A percentile compares a stretch with the other conserved stretches of the same genome.
Evolutionary conservation across 1,284 basidiomycete species (phyloP).

Genomic region (Vanrija pseudolonga): DNA sequence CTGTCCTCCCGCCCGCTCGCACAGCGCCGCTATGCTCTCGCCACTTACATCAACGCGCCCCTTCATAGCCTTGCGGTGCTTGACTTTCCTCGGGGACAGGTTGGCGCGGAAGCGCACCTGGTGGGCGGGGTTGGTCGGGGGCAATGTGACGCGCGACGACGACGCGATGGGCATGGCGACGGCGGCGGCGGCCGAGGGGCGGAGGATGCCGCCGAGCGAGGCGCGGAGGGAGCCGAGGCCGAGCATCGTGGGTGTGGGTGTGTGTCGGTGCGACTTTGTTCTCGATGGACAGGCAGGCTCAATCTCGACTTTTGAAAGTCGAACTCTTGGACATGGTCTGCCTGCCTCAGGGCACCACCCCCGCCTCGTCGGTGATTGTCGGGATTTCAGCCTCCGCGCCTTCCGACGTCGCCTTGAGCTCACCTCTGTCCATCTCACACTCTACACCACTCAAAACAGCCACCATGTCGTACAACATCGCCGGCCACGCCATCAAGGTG

Average conservation of each 20-base stretch:
- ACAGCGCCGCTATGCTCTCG: not conserved
- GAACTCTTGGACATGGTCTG: not conserved
- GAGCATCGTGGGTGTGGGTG: slow-evolving; percentile 17
- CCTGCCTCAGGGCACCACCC: too few species aligned
- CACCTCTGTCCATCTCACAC: too few species aligned
- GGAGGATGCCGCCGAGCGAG: slow-evolving; percentile 11
- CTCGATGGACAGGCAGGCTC: not conserved
- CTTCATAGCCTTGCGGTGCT: slow-evolving; percentile 83
- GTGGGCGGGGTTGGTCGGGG: slow-evolving; percentile 2
- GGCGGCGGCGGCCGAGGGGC: slow-evolving; percentile 9
- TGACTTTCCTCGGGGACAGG: slow-evolving; percentile 75
- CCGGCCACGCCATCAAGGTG: slow-evolving; percentile 49
- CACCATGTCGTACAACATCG: slow-evolving; percentile 50
- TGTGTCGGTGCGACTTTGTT: not conserved
- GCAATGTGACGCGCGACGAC: slow-evolving; percentile 4
- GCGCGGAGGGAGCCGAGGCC: slow-evolving; percentile 8
- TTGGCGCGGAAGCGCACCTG: slow-evolving; percentile 55
- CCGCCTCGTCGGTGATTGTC: not conserved
- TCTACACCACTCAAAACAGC: slow-evolving; percentile 1
- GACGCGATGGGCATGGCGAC: slow-evolving; percentile 1
- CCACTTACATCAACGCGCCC: slow-evolving; percentile 71
- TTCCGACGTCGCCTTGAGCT: too few species aligned
- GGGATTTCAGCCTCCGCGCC: too few species aligned
- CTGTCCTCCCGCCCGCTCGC: too few species aligned
- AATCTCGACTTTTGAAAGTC: not conserved